Conservation (phyloP, 139 green algal genomes). For the Closterium sp. region DNA sequence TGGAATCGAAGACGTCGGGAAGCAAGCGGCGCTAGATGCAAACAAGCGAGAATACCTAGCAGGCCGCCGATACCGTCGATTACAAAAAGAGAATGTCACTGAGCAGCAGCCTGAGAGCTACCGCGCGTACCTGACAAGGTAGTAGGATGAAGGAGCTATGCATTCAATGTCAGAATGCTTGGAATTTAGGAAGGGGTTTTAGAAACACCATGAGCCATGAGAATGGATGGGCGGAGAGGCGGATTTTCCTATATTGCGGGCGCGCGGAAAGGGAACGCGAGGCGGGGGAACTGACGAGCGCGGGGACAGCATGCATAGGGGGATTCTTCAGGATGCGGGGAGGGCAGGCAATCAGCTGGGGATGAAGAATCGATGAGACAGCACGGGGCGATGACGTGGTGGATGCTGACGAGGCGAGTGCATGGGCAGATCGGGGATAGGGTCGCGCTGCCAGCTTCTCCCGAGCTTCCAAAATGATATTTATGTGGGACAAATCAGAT, state of each 20-base stretch:
- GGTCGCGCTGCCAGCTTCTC: neutral
- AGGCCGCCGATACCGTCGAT: neutral
- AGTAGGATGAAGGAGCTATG: neutral
- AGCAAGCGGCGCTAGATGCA: neutral
- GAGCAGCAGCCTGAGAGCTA: neutral
- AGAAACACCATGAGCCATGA: neutral
- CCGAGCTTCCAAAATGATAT: neutral
- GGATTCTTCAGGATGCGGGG: neutral
- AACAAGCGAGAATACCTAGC: neutral
- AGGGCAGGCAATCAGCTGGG: neutral
- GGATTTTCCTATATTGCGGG: neutral
- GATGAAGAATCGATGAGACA: neutral
- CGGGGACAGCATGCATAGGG: no score
- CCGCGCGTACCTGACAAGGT: neutral
- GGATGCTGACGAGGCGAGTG: neutral
- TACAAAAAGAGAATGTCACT: neutral
- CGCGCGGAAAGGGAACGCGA: neutral
- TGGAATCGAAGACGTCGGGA: neutral
- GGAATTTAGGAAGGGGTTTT: neutral
- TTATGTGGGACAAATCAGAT: no score
- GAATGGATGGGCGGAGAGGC: neutral
- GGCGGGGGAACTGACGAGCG: no score
- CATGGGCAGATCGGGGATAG: neutral
- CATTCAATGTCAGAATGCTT: neutral
- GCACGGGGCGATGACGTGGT: neutral